Evolutionary conservation across 139 green algal species (phyloP).

Genomic region (Yamagishiella unicocca): DNA sequence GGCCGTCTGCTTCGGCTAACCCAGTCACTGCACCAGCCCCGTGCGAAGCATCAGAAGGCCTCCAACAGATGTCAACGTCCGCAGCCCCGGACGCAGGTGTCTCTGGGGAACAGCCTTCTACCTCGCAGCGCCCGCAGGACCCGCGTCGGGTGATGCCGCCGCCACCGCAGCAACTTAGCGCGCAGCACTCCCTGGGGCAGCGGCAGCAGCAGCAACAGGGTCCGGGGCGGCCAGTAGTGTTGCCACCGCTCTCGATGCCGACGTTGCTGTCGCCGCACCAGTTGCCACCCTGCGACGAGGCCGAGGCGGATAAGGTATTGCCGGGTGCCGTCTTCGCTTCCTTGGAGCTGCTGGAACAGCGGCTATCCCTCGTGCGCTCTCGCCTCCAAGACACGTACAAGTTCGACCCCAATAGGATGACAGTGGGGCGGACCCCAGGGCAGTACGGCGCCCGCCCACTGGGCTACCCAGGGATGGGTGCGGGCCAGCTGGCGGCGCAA

Average conservation of each 20-base stretch:
- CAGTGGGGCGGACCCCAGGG: conserved; percentile 2
- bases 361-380: conserved; percentile 33
- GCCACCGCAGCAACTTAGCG: not conserved
- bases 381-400: conserved; percentile 47
- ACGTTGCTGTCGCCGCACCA: not conserved
- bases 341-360: conserved; percentile 60
- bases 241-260: not conserved
- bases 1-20: no score
- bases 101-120: no score
- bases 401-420: conserved; percentile 32
- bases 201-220: conserved; percentile 35
- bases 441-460: not conserved
- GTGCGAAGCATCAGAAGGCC: no score
- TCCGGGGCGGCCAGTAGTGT: not conserved
- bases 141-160: not conserved
- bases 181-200: not conserved
- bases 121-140: not conserved
- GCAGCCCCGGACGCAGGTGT: no score
- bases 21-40: no score
- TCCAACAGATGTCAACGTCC: no score
- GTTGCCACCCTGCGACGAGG: conserved; percentile 6
- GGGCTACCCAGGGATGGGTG: not conserved
- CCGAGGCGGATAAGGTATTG: not conserved
- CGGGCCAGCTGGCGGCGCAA: not conserved
- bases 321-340: conserved; percentile 44